Evolutionary conservation across 306 rosid genomes (phyloP).

Genomic region (Sicyos baderoa): DNA sequence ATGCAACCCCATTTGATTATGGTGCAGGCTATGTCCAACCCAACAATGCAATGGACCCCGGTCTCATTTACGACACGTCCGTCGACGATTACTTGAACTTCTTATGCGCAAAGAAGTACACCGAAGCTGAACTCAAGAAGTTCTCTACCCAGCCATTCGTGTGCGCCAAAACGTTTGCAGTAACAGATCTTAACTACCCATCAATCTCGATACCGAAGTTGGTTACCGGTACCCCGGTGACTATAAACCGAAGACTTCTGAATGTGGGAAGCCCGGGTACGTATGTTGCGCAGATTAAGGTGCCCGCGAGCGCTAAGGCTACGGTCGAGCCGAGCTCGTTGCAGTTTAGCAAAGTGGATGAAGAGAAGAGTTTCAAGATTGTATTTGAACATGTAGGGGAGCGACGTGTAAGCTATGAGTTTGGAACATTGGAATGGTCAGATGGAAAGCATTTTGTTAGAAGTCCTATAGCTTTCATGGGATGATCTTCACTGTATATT

Average conservation of each 20-base stretch:
- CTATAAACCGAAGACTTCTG: constrained; percentile 28
- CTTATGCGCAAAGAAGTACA: constrained; percentile 42
- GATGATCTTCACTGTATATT: neutral
- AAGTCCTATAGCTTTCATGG: neutral
- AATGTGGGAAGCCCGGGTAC: constrained; percentile 39
- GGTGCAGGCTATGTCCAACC: constrained; percentile 52
- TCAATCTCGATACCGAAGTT: constrained; percentile 23
- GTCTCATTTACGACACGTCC: constrained; percentile 47
- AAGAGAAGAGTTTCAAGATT: constrained; percentile 31
- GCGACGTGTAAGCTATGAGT: neutral
- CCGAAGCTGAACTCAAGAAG: neutral
- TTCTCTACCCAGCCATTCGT: constrained; percentile 21
- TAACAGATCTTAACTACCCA: constrained; percentile 45
- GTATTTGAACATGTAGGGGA: neutral
- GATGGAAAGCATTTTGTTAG: constrained; percentile 26
- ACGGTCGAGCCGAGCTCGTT: constrained; percentile 28
- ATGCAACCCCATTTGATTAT: constrained; percentile 41
- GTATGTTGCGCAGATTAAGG: constrained; percentile 15
- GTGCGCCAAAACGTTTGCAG: constrained; percentile 24
- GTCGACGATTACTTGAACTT: constrained; percentile 39
- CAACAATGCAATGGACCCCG: constrained; percentile 40
- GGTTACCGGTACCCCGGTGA: neutral
- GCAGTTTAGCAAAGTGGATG: constrained; percentile 27
- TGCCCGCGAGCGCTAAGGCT: constrained; percentile 20
- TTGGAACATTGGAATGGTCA: constrained; percentile 37